Base-by-base conservation (phyloP, 345 rosid species). In the Melastoma malabathricum region DNA sequence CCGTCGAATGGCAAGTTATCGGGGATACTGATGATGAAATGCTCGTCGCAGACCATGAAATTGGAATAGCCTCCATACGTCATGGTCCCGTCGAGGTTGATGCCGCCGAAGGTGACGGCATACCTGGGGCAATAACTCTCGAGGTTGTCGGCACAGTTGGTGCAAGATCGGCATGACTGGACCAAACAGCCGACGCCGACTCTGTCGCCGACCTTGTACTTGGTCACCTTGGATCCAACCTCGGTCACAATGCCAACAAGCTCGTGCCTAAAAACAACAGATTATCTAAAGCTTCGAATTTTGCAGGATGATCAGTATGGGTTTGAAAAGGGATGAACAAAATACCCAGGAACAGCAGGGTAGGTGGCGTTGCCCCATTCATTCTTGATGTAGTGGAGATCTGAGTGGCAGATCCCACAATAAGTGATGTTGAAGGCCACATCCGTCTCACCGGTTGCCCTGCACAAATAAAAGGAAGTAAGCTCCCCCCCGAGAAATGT, bases 11-110 rank as follows among this genome's bases (percentile, higher is more conserved):
- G 70, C 52, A 81, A 51, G 39, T 55, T 70, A 10, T 75, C 71
- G 0, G 87, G 90, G 45, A 85, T 63, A 10, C 61, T 59, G 18
- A 82, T 59, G 1, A 82, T 58, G 56, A 72, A 85, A 23, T 65
- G 83, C 41, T 82, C 72, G 10, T 80, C 68, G 0, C 70, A 73
- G 0, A 79, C 76, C 71, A 79, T 79, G 29, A 56, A 20, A 58
- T 83, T 68, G 13, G 89, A 70, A 59, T 55, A 70, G 46, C 75
- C 75, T 2, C 75, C 75, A 38, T 59, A 53, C 4, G 75, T 59
- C 45, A 9, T 51, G 46, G 71, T 66, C 17, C 68, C 71, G 15
- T 70, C 75, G 0, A 18, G 4, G 58, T 52, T 61, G 29, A 13
- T 41, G 19, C 22, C 13, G 3, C 44, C 50, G 47, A 41, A 58